Evolutionary conservation across 2,329 filamentous ascomycete genomes (phyloP), one percentile per base, ranked within the genome.

Genomic region (Arthrobotrys megalospora): DNA sequence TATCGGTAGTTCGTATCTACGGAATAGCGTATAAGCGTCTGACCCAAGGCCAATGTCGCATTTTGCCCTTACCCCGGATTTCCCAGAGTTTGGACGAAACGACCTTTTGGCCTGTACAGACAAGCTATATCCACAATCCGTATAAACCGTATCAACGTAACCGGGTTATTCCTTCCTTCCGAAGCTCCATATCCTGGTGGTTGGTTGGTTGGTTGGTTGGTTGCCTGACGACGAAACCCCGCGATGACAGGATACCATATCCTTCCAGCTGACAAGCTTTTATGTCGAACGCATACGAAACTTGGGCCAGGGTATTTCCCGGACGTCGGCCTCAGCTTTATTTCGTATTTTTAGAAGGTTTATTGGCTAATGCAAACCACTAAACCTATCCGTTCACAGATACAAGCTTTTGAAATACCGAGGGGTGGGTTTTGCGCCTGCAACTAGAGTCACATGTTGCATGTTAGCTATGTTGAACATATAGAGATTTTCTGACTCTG

Each of bases 101-200:
- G 38, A 58, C 38, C 6, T n/a, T 19, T 60, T 60, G 38, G 16
- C 58, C 36, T 72, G 24, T 28, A 28, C 24, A 28, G 5, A 28
- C 24, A 28, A 28, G 24, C 24, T 28, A 28, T 28, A 52, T 58
- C 55, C 58, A 43, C 12, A 58, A 48, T 14, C 21, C 63, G n/a
- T 52, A 38, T 47, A 58, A 48, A 10, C 21, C 63, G n/a, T 52
- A 38, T 47, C 34, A 45, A 14, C 21, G 10, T 28, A 21, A 21
- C 69, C 28, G 55, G 69, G 69, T 65, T 73, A 66, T 66, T 73
- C 50, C 69, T 73, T 65, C 69, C 69, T 60, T 6, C 19, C 32
- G 52, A 58, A 38, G 52, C 16, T n/a, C 36, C 55, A 11, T 43
- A 16, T 24, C 36, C 41, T 60, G 19, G 19, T 28, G 6, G 19